Conservation (phyloP, 2,329 filamentous ascomycete species). For the Fusarium heterosporum region DNA sequence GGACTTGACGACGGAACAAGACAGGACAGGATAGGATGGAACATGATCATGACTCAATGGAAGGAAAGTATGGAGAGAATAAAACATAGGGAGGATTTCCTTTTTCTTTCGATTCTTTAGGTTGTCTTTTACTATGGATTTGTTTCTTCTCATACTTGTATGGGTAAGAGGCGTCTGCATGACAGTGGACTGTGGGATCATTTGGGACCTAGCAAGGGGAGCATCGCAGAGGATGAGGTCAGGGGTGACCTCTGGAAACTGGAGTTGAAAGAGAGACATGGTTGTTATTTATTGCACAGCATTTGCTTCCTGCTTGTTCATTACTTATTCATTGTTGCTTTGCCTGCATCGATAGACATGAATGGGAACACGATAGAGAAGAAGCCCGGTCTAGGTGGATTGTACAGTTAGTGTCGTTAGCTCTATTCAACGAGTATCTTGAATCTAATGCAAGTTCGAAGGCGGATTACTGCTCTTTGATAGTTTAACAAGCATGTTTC, state of each 20-base stretch:
- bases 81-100: slow-evolving; percentile 11
- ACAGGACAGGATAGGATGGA: slow-evolving; percentile 32
- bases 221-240: slow-evolving; percentile 18
- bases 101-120: slow-evolving; percentile 35
- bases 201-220: slow-evolving; percentile 17
- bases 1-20: slow-evolving; percentile 33
- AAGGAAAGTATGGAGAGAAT: slow-evolving; percentile 35
- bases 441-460: slow-evolving; percentile 13
- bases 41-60: slow-evolving; percentile 35
- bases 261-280: slow-evolving; percentile 32
- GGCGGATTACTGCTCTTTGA: slow-evolving; percentile 14
- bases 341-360: slow-evolving; percentile 30
- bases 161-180: slow-evolving; percentile 39
- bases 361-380: slow-evolving; percentile 28
- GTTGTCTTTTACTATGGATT: slow-evolving; percentile 37
- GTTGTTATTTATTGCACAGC: slow-evolving; percentile 24
- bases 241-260: slow-evolving; percentile 32
- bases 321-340: slow-evolving; percentile 13
- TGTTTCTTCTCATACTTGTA: slow-evolving; percentile 25
- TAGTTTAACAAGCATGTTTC: slow-evolving; percentile 18
- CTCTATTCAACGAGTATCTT: slow-evolving; percentile 15
- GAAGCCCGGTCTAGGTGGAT: slow-evolving; percentile 27
- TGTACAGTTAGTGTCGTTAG: slow-evolving; percentile 43
- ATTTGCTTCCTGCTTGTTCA: slow-evolving; percentile 19
- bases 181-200: slow-evolving; percentile 17